These are phyloP conservation scores for Leccinellum albellum DNA, from an alignment of 768 basidiomycete species.

Conservation along the genomic window DNA sequence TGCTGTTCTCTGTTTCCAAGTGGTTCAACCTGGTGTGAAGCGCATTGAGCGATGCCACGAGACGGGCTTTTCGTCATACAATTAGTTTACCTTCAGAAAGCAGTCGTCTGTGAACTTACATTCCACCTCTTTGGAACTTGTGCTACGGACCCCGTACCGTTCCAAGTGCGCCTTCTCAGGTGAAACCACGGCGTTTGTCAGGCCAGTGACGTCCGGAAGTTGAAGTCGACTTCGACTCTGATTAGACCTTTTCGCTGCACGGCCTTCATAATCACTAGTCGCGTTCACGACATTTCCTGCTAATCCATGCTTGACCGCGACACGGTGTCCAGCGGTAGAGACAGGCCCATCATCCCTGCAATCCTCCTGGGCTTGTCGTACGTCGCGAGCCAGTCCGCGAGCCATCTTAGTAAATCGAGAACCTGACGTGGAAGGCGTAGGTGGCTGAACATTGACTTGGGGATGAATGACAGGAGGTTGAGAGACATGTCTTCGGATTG, in stretches of 20 bases:
- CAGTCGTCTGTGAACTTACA: conserved; percentile 37
- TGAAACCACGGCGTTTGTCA: conserved; percentile 74
- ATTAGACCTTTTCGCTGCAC: conserved; percentile 21
- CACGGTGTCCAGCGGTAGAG: neutral
- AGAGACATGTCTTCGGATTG: conserved; percentile 22
- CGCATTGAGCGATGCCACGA: conserved; percentile 55
- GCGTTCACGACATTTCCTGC: conserved; percentile 15
- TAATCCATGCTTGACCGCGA: conserved; percentile 21
- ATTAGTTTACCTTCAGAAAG: neutral
- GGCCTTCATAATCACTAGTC: conserved; percentile 9
- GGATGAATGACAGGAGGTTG: conserved; percentile 36
- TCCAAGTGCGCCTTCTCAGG: conserved; percentile 56
- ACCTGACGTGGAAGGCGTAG: conserved; percentile 52
- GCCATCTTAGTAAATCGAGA: conserved; percentile 64
- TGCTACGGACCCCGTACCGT: conserved; percentile 47
- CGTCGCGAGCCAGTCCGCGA: conserved; percentile 51
- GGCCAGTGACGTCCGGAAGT: conserved; percentile 79
- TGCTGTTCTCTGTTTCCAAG: conserved; percentile 77
- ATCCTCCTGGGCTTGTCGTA: conserved; percentile 39
- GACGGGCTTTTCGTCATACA: conserved; percentile 43
- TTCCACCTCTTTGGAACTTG: conserved; percentile 57
- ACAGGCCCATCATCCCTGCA: conserved; percentile 9
- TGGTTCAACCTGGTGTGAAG: conserved; percentile 68
- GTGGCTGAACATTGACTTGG: conserved; percentile 52
- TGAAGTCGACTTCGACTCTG: conserved; percentile 45